A percentile compares a stretch with the other conserved stretches of the same genome.
Evolutionary conservation across 139 green algal genomes (phyloP).

Genomic region (Tetraselmis chui): DNA sequence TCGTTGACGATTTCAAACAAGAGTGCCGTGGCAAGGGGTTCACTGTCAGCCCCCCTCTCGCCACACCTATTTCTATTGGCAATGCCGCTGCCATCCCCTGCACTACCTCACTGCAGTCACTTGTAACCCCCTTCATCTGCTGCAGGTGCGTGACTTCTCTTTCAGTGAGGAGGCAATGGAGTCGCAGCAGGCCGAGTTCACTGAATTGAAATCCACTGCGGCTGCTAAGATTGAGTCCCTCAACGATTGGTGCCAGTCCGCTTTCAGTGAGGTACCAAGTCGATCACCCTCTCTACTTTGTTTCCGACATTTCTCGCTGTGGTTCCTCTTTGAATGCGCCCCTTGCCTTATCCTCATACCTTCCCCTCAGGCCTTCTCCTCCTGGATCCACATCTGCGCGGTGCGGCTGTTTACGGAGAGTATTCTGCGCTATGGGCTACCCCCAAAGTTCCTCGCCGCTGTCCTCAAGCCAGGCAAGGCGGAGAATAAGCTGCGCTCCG

Average conservation of each 20-base stretch:
- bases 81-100: too few relatives aligned
- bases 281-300: too few relatives aligned
- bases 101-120: too few relatives aligned
- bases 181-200: conserved; percentile 45
- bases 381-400: conserved; percentile 84
- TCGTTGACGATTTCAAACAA: conserved; percentile 91
- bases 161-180: conserved; percentile 30
- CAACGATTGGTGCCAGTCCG: conserved; percentile 77
- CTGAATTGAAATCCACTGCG: conserved; percentile 21
- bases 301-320: too few relatives aligned
- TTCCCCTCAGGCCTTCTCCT: conserved; percentile 72
- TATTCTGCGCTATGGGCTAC: conserved; percentile 95
- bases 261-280: conserved; percentile 77
- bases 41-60: background rate
- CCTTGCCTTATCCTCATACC: too few relatives aligned
- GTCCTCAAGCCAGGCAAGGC: background rate
- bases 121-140: conserved; percentile 4
- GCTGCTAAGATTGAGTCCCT: conserved; percentile 59
- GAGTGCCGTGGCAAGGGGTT: conserved; percentile 24
- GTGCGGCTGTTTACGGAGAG: conserved; percentile 94
- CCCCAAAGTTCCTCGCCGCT: conserved; percentile 47
- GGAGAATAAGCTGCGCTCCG: background rate
- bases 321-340: too few relatives aligned
- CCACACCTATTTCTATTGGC: too few relatives aligned
- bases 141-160: conserved; percentile 35